Evolutionary conservation across 805 yeast genomes (phyloP), one percentile per base, ranked within the genome.

Genomic region (Wickerhamiella shivajii): DNA sequence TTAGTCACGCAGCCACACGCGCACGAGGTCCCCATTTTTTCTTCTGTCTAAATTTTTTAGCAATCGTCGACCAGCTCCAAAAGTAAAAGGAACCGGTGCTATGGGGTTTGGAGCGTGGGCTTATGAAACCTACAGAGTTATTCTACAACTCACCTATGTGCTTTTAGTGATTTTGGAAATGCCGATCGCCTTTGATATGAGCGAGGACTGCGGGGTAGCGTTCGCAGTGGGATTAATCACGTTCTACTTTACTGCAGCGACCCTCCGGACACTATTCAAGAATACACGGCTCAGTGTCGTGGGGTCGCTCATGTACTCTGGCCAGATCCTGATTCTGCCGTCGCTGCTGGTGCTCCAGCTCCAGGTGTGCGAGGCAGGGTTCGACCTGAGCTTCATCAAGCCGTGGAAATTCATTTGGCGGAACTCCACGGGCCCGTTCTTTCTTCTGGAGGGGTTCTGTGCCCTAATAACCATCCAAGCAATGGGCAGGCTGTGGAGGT

Each of bases 131-230:
- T n/a, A n/a, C n/a, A n/a, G n/a, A n/a, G 13, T 27, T 10, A 8
- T 11, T 6, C 23, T 35, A 16, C 38, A 35, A 20, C 31, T 26
- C 3, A 19, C 30, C 5, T 29, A 31, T 24, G 36, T 43, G 18
- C 24, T 38, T 6, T 26, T 42, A 6, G 30, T 42, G n/a, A 34
- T 47, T 12, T 33, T 85, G 19, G 77, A 95, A 2, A 77, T 90
- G 5, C 97, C 97, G 4, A 66, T 90, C 40, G 78, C 96, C 16
- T 90, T 90, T 56, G 94, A 87, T 49, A 77, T 83, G 24, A 96
- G 97, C 1, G 66, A 75, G 13, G 66, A 71, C 36, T 87, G 97
- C 56, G 98, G 98, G 1, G 60, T 90, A 39, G 72, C 92, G 13
- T 90, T 74, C 53, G 73, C 87, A 0, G 66, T 74, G 20, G 74